A percentile compares a stretch with the other conserved stretches of the same genome.
These are phyloP conservation scores for Kodamaea hsintzibuensis DNA, from an alignment of 805 yeast genomes.

Conservation along the genomic window DNA sequence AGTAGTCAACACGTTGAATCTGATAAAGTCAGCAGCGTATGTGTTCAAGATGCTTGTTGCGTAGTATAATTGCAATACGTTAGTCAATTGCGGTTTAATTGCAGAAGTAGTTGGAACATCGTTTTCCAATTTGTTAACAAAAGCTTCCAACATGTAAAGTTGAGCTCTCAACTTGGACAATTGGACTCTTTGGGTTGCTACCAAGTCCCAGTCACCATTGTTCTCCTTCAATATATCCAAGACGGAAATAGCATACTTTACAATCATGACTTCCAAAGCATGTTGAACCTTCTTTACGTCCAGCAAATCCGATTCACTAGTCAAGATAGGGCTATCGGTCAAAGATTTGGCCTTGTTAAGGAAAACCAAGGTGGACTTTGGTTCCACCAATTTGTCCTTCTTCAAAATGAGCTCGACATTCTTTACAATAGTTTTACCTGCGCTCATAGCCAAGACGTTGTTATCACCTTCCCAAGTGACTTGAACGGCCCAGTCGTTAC, in stretches of 20 bases:
- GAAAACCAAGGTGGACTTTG: conserved; percentile 29
- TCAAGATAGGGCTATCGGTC: conserved; percentile 15
- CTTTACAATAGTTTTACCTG: conserved; percentile 42
- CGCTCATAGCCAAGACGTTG: conserved; percentile 43
- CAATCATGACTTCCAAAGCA: conserved; percentile 38
- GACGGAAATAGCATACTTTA: conserved; percentile 34
- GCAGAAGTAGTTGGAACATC: conserved; percentile 22
- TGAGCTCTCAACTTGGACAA: conserved; percentile 46
- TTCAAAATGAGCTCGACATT: conserved; percentile 28
- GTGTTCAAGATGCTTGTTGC: conserved; percentile 32
- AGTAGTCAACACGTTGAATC: conserved; percentile 34
- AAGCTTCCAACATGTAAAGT: conserved; percentile 36
- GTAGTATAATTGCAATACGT: conserved; percentile 35
- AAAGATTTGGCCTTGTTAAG: conserved; percentile 25
- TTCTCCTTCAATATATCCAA: conserved; percentile 26
- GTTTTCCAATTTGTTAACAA: conserved; percentile 20
- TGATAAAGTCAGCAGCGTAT: conserved; percentile 39
- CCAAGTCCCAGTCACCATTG: conserved; percentile 34
- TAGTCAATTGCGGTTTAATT: conserved; percentile 25
- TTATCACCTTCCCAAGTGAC: conserved; percentile 54
- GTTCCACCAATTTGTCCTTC: conserved; percentile 29
- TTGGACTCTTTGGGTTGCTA: conserved; percentile 38
- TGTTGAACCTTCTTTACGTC: conserved; percentile 16
- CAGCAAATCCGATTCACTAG: conserved; percentile 15
- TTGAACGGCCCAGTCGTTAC: conserved; percentile 48